These are phyloP conservation scores for Spatholobus suberectus DNA, from an alignment of 306 rosid genomes.

Conservation along the genomic window DNA sequence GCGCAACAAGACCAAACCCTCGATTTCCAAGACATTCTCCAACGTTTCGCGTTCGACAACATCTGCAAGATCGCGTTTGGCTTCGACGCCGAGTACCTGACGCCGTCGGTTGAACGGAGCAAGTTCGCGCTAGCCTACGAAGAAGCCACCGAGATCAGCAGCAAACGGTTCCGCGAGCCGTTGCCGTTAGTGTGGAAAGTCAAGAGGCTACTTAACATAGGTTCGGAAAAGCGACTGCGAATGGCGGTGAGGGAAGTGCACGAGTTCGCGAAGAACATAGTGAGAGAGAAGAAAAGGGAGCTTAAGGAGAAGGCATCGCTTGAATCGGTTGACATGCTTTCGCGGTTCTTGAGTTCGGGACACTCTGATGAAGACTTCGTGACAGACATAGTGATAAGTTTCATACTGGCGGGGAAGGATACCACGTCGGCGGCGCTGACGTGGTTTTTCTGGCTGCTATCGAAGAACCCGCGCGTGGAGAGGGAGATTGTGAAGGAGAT, in stretches of 20 bases:
- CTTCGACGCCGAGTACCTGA: constrained; percentile 61
- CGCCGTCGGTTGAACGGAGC: constrained; percentile 47
- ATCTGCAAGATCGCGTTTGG: constrained; percentile 76
- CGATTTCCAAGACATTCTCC: constrained; percentile 75
- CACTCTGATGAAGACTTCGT: constrained; percentile 63
- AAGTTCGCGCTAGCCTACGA: constrained; percentile 66
- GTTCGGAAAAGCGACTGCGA: constrained; percentile 56
- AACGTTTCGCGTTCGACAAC: constrained; percentile 77
- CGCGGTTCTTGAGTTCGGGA: constrained; percentile 58
- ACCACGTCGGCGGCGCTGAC: constrained; percentile 70
- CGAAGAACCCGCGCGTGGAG: constrained; percentile 58
- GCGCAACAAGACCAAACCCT: constrained; percentile 29
- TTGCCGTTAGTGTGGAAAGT: constrained; percentile 56
- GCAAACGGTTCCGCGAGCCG: constrained; percentile 39
- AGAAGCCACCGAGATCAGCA: constrained; percentile 45
- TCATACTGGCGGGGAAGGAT: constrained; percentile 70
- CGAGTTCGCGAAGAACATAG: constrained; percentile 49
- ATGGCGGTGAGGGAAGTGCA: constrained; percentile 49
- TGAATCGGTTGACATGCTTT: constrained; percentile 59
- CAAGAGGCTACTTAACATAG: constrained; percentile 50
- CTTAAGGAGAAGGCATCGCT: constrained; percentile 36
- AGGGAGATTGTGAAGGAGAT: constrained; percentile 55
- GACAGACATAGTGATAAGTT: constrained; percentile 72
- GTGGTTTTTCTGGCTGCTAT: constrained; percentile 75
- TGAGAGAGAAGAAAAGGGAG: constrained; percentile 60